A percentile compares a stretch with the other conserved stretches of the same genome.
These are phyloP conservation scores for Phanerochaete sordida DNA, from an alignment of 768 basidiomycete genomes.

Conservation along the genomic window DNA sequence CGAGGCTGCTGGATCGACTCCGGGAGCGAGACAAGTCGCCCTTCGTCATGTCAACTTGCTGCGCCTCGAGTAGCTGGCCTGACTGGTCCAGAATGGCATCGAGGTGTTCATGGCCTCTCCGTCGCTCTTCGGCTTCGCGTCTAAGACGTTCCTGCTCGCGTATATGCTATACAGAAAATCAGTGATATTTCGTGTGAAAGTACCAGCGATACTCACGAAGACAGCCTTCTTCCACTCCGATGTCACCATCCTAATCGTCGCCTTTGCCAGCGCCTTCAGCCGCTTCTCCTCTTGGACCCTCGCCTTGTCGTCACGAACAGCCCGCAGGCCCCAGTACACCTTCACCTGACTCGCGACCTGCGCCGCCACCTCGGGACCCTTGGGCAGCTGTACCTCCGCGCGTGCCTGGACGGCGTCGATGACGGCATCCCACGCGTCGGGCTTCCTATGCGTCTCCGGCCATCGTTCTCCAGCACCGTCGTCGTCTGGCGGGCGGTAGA, in stretches of 20 bases:
- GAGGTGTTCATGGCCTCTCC: constrained; percentile 79
- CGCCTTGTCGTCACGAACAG: constrained; percentile 57
- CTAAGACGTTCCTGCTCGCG: constrained; percentile 63
- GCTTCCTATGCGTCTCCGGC: constrained; percentile 19
- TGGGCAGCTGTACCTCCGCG: constrained; percentile 22
- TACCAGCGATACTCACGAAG: constrained; percentile 50
- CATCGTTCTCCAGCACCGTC: constrained; percentile 7
- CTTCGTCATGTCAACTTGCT: constrained; percentile 64
- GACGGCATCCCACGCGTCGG: constrained; percentile 59
- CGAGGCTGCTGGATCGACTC: constrained; percentile 53
- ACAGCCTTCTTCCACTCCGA: constrained; percentile 89
- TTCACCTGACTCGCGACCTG: constrained; percentile 63
- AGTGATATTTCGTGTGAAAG: neutral
- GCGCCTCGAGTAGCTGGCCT: constrained; percentile 80
- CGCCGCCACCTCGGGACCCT: constrained; percentile 43
- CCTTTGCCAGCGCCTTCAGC: constrained; percentile 63
- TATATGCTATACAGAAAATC: constrained; percentile 48
- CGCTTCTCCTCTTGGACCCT: constrained; percentile 62
- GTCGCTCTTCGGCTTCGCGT: constrained; percentile 72
- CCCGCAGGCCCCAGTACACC: constrained; percentile 72
- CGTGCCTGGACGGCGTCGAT: constrained; percentile 41
- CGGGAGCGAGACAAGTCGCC: constrained; percentile 37
- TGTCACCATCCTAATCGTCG: constrained; percentile 64
- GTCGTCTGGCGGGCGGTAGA: constrained; percentile 35
- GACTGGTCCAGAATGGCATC: constrained; percentile 90